A percentile compares a stretch with the other conserved stretches of the same genome.
Conservation (phyloP, 805 yeast species). For the Hanseniaspora lindneri region DNA sequence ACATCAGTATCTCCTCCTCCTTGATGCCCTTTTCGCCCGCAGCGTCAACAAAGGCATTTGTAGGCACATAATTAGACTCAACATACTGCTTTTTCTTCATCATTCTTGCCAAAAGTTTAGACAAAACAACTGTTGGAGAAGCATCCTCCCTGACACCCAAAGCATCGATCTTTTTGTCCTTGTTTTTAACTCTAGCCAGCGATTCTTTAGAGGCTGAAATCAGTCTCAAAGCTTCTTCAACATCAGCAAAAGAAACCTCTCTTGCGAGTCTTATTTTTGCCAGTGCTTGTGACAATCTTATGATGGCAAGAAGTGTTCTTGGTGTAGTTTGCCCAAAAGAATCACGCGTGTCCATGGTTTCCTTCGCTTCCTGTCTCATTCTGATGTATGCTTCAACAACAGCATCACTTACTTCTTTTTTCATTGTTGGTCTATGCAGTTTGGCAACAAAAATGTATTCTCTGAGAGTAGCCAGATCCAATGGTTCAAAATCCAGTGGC, state of each 20-base stretch:
- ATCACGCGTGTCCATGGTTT: conserved; percentile 55
- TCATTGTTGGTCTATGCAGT: conserved; percentile 70
- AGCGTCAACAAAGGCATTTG: background rate
- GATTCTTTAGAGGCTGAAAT: conserved; percentile 79
- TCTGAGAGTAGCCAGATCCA: conserved; percentile 69
- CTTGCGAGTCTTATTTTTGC: conserved; percentile 79
- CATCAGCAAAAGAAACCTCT: conserved; percentile 62
- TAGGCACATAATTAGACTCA: background rate
- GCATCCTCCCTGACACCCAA: conserved; percentile 39
- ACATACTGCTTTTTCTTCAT: conserved; percentile 30
- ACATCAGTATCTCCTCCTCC: background rate
- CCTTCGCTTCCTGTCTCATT: conserved; percentile 84
- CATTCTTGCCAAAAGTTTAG: conserved; percentile 53
- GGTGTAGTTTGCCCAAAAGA: conserved; percentile 91
- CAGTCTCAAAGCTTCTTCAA: conserved; percentile 88
- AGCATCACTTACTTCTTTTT: conserved; percentile 72
- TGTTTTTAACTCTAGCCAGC: conserved; percentile 43
- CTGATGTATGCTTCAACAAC: conserved; percentile 78
- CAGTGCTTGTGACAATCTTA: conserved; percentile 87
- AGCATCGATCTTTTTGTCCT: conserved; percentile 24
- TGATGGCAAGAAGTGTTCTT: conserved; percentile 79
- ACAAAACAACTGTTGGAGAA: conserved; percentile 58
- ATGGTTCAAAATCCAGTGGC: conserved; percentile 55
- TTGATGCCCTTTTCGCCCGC: background rate
- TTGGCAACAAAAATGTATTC: conserved; percentile 83